These are phyloP conservation scores for Albifimbria verrucaria DNA, from an alignment of 2,329 filamentous ascomycete genomes.

Conservation along the genomic window DNA sequence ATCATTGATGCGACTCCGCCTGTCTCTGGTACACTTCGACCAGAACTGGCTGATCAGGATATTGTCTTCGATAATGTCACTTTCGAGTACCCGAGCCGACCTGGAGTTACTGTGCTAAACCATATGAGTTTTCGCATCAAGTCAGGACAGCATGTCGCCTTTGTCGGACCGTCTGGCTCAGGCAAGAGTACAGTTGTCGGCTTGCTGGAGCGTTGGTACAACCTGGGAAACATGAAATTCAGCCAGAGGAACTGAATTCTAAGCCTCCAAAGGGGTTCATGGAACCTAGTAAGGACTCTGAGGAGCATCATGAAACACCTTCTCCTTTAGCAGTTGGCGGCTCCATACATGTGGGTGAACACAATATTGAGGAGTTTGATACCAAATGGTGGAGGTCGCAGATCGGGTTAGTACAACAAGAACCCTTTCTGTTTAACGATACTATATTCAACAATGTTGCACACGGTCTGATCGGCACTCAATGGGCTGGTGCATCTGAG, in stretches of 20 bases:
- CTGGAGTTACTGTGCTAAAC: conserved; percentile 28
- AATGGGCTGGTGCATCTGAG: conserved; percentile 9
- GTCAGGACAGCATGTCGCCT: conserved; percentile 61
- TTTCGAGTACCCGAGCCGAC: conserved; percentile 18
- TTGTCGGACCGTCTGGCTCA: conserved; percentile 65
- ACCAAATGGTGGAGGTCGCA: conserved; percentile 25
- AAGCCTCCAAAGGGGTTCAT: not conserved
- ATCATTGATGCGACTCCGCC: conserved; percentile 24
- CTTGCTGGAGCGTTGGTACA: conserved; percentile 65
- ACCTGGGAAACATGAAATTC: conserved; percentile 9
- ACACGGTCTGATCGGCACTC: conserved; percentile 39
- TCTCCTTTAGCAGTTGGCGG: conserved; percentile 15
- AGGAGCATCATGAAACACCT: too few species aligned
- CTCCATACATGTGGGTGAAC: conserved; percentile 23
- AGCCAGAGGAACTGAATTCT: not conserved
- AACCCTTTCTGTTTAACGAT: conserved; percentile 35
- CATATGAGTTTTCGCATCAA: conserved; percentile 50
- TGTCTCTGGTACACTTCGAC: conserved; percentile 15
- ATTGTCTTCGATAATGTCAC: conserved; percentile 42
- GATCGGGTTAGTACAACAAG: conserved; percentile 30
- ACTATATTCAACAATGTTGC: conserved; percentile 49
- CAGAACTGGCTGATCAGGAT: conserved; percentile 23
- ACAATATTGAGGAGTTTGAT: conserved; percentile 20
- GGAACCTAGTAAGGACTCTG: not conserved
- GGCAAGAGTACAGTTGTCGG: conserved; percentile 70